These are phyloP conservation scores for Aspergillus ochraceoroseus DNA, from an alignment of 2,329 filamentous ascomycete genomes.

Conservation along the genomic window DNA sequence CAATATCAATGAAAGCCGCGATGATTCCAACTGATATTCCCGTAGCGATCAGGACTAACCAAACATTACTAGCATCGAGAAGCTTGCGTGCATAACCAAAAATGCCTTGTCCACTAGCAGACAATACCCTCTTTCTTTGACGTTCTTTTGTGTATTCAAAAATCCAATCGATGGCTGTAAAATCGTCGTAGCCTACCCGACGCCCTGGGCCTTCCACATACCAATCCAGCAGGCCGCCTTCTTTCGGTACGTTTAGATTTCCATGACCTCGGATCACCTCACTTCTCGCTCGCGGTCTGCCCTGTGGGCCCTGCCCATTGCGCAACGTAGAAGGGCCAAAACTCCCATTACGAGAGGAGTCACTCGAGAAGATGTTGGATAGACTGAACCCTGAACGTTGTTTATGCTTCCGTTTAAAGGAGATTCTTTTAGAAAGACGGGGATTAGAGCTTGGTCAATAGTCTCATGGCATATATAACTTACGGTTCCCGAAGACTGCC, in stretches of 20 bases:
- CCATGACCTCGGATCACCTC: slow-evolving; percentile 23
- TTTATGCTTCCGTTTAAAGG: slow-evolving; percentile 45
- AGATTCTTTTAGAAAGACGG: slow-evolving; percentile 27
- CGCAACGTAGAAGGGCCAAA: slow-evolving; percentile 26
- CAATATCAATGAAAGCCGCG: slow-evolving; percentile 83
- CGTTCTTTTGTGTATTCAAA: slow-evolving; percentile 97
- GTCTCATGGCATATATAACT: slow-evolving; percentile 16
- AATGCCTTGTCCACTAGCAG: slow-evolving; percentile 63
- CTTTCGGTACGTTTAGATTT: slow-evolving; percentile 35
- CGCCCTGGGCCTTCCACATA: slow-evolving; percentile 82
- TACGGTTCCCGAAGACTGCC: slow-evolving; percentile 37
- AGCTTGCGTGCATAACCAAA: slow-evolving; percentile 68
- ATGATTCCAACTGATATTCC: slow-evolving; percentile 78
- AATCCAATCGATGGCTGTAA: slow-evolving; percentile 99
- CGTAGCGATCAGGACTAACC: slow-evolving; percentile 80
- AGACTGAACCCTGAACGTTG: slow-evolving; percentile 38
- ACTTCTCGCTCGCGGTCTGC: slow-evolving; percentile 25
- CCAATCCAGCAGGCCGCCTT: slow-evolving; percentile 62
- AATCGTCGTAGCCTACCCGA: slow-evolving; percentile 88
- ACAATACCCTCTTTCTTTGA: slow-evolving; percentile 73
- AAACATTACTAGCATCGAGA: slow-evolving; percentile 82
- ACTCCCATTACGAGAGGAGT: slow-evolving; percentile 20
- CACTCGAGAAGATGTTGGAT: slow-evolving; percentile 37
- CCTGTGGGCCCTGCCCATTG: slow-evolving; percentile 27
- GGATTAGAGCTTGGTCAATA: background rate